phyloP scores from a whole-genome alignment of 345 rosid genomes.

The Syzygium aqueum region DNA sequence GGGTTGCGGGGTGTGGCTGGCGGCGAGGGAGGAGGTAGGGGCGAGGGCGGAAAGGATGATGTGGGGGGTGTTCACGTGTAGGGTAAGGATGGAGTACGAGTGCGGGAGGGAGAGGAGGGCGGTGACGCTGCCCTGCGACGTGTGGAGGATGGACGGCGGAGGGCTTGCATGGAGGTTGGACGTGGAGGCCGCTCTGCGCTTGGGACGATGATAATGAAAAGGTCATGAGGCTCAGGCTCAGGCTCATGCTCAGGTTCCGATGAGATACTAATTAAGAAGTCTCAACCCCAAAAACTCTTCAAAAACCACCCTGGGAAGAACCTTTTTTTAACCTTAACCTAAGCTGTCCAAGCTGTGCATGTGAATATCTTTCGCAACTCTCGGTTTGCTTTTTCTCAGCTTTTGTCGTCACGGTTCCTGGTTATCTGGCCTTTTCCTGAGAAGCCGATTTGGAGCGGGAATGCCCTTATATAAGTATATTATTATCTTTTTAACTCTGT shows the following conservation, averaged over 20 bases:
- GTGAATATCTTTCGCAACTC: not conserved
- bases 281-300: not conserved
- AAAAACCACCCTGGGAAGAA: not conserved
- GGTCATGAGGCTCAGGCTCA: not conserved
- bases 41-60: conserved; percentile 9
- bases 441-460: not conserved
- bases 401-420: not conserved
- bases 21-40: conserved; percentile 35
- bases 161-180: conserved; percentile 90
- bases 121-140: conserved; percentile 71
- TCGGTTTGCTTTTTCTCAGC: not conserved
- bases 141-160: conserved; percentile 70
- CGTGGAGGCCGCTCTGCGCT: conserved; percentile 59
- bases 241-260: not conserved
- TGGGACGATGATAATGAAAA: not conserved
- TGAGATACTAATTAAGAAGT: not conserved
- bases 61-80: conserved; percentile 54
- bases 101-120: conserved; percentile 40
- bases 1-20: conserved; percentile 50
- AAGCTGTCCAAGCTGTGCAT: not conserved
- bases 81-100: conserved; percentile 57
- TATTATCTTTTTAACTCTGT: not conserved
- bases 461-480: not conserved
- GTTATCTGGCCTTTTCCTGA: not conserved
- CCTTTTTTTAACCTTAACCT: not conserved